Conservation (phyloP, 1,284 basidiomycete species). For the Inonotus hispidus region DNA sequence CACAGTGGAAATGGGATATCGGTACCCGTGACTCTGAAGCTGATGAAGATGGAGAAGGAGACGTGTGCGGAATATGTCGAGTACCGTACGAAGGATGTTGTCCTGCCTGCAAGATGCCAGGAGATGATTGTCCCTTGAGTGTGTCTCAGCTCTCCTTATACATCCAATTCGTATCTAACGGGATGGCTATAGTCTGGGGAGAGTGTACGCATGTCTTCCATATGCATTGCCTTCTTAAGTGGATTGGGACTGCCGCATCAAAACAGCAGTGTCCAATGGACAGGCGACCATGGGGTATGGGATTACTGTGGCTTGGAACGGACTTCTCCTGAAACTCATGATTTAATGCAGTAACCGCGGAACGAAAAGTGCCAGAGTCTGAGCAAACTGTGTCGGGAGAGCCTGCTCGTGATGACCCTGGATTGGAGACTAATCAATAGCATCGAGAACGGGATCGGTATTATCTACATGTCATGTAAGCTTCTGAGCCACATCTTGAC, state of each 20-base stretch:
- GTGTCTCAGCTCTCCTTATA: not conserved
- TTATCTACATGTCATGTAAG: too few relatives aligned
- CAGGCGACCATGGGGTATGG: slow-evolving; percentile 78
- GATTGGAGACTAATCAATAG: too few relatives aligned
- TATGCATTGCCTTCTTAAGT: slow-evolving; percentile 93
- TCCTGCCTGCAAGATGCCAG: slow-evolving; percentile 89
- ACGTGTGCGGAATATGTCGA: slow-evolving; percentile 93
- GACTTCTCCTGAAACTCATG: not conserved
- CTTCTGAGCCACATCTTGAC: too few relatives aligned
- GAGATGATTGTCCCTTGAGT: slow-evolving; percentile 97
- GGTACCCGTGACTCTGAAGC: slow-evolving; percentile 36
- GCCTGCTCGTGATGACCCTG: not conserved
- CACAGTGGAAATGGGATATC: slow-evolving; percentile 84
- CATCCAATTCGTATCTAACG: not conserved
- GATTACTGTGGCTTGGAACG: not conserved
- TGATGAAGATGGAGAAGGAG: slow-evolving; percentile 57
- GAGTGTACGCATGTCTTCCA: slow-evolving; percentile 94
- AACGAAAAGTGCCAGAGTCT: slow-evolving; percentile 15
- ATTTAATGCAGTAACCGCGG: slow-evolving; percentile 17
- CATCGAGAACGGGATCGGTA: too few relatives aligned
- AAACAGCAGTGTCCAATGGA: slow-evolving; percentile 96
- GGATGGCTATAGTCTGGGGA: slow-evolving; percentile 71
- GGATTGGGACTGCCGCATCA: slow-evolving; percentile 82
- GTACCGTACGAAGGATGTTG: slow-evolving; percentile 90
- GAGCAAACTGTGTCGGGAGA: not conserved